Evolutionary conservation across 108 stramenopile species (phyloP).

Genomic region (Mediolabrus comicus): DNA sequence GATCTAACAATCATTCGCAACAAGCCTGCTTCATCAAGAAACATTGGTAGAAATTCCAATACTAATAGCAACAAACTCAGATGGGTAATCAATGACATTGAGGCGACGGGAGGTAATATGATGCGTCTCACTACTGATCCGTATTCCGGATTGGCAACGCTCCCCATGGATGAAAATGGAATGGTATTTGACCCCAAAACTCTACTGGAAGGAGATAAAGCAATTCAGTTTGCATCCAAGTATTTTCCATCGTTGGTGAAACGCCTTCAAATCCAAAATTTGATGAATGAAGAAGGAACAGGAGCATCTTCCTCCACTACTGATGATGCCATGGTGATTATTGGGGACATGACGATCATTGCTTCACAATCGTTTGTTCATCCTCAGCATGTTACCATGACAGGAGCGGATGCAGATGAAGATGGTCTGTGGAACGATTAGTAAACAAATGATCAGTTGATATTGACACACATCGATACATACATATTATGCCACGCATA

Average conservation of each 20-base stretch:
- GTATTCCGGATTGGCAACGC: neutral
- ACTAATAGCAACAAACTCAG: conserved; percentile 2
- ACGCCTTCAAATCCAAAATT: conserved; percentile 3
- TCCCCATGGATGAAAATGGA: conserved; percentile 7
- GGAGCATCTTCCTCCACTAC: neutral
- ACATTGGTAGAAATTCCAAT: neutral
- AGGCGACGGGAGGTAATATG: conserved; percentile 84
- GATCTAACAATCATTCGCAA: conserved; percentile 48
- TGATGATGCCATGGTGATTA: conserved; percentile 22
- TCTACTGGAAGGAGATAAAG: conserved; percentile 19
- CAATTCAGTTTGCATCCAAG: conserved; percentile 16
- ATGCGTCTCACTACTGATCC: conserved; percentile 42
- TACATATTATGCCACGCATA: neutral
- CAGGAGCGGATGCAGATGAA: neutral
- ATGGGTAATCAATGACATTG: conserved; percentile 14
- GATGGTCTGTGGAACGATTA: conserved; percentile 30
- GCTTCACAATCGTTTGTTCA: conserved; percentile 20
- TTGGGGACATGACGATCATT: conserved; percentile 30
- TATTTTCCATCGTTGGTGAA: conserved; percentile 31
- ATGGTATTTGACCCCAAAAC: conserved; percentile 29
- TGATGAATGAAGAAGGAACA: conserved; percentile 4
- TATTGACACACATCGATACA: too few relatives aligned
- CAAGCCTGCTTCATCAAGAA: neutral
- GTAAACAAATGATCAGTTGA: neutral
- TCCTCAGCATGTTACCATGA: neutral